Evolutionary conservation across 495 filamentous ascomycete species (phyloP), one percentile per base, ranked within the genome.

Genomic region (Talaromyces borbonicus): DNA sequence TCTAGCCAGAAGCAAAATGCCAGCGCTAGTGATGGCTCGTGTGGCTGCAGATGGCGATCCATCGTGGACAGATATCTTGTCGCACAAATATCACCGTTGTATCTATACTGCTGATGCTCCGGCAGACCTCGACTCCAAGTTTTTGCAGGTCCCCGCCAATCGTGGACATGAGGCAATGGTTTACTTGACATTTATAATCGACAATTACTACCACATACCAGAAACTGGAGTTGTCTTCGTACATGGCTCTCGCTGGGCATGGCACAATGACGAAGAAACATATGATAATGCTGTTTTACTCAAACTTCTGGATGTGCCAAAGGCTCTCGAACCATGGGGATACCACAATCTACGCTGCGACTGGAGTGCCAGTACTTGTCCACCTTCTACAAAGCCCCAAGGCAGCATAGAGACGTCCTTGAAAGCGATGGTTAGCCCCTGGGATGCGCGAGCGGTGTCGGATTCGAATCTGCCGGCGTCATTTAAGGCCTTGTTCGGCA

Each of bases 131-230:
- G 46, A 25, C 12, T 55, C 56, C 11, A 47, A 56, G 1, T 36
- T 52, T 23, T 68, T 76, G n/a, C 78, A 78, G 49, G 72, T 78
- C 9, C 78, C 77, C 4, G 65, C 69, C 35, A 81, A 81, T 50
- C 80, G 81, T 53, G 82, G 79, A 27, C 77, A 84, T 49, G 82
- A 86, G 53, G 79, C 76, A 35, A 77, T 83, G 65, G 65, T 74
- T 7, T 85, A 85, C 57, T 65, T 82, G 12, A 81, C 73, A 19
- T 84, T 80, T 58, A 65, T 85, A 37, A 76, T 81, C 52, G 79
- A 83, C 57, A 75, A 80, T 56, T 84, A 84, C 60, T 69, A 73
- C 45, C 43, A 65, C 1, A 67, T 85, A 24, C 77, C 79, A 11
- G 68, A 54, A 3, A 43, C 58, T 0, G 67, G 67, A 0, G 62